Base-by-base conservation (phyloP, 331 rosid genomes). In the Malus hybrid region DNA sequence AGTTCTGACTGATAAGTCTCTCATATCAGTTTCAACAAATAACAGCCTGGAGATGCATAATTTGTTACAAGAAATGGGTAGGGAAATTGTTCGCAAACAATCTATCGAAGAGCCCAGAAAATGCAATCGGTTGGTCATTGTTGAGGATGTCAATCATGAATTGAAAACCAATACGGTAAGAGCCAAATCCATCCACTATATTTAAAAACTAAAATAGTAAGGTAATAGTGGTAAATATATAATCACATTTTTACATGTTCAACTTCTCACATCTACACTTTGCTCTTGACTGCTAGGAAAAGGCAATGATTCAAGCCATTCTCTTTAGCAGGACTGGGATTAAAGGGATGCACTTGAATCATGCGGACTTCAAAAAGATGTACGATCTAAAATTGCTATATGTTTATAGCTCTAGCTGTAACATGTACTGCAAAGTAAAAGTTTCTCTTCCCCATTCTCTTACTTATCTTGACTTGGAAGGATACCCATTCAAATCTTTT, bases 331-430 rank as follows among this genome's bases (percentile, higher is more conserved):
- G 44, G 20, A 3, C 28, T 44, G 5, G 29, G 28, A 50, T 39
- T 12, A 20, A n/a, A 61, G 36, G 70, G 22, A 65, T 70, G 52
- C 2, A 71, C 42, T 65, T 85, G 36, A 39, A 44, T 65, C 29
- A 57, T 13, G 6, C 62, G 20, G 70, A 77, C 27, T 85, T 88
- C 56, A 33, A 61, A 32, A 32, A 14, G 46, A 79, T 81, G 83
- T 18, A n/a, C 5, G 22, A 22, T 12, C 76, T 87, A 1, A 85
- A 77, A 42, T 22, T 88, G 76, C 81, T 88, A 12, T 70, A 70
- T 8, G 27, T 88, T 20, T n/a, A 77, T 31, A 31, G 50, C n/a
- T 46, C 50, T 46, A 13, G 52, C 16, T 0, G 50, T 44, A 10
- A 44, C 52, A 1, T 42, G 48, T 10, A 42, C 48, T 42, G 5